A percentile compares a stretch with the other conserved stretches of the same genome.
phyloP scores from a whole-genome alignment of 2,329 filamentous ascomycete genomes.

The Arthrobotrys pseudoclavata region DNA sequence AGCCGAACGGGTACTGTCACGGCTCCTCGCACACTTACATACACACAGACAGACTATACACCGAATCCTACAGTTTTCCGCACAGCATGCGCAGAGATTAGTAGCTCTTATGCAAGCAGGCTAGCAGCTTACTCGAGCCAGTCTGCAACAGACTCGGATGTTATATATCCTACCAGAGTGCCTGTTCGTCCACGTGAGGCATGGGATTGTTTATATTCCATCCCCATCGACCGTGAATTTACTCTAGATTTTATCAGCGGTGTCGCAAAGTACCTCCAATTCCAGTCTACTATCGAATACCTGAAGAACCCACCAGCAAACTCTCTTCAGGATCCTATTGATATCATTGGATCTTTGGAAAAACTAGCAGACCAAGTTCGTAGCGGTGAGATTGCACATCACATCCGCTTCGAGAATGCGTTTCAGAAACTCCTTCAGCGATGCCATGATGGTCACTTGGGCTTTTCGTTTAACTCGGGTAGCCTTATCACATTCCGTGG shows the following conservation, averaged over 20 bases:
- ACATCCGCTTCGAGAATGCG: slow-evolving; percentile 44
- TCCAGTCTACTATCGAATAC: slow-evolving; percentile 52
- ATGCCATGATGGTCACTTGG: slow-evolving; percentile 56
- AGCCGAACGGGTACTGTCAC: slow-evolving; percentile 13
- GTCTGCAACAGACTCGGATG: neutral
- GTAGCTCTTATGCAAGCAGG: slow-evolving; percentile 28
- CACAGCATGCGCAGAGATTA: slow-evolving; percentile 47
- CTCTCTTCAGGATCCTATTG: slow-evolving; percentile 48
- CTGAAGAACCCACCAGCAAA: slow-evolving; percentile 42
- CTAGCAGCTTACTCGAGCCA: slow-evolving; percentile 11
- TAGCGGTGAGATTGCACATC: slow-evolving; percentile 44
- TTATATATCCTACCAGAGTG: slow-evolving; percentile 28
- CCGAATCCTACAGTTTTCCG: slow-evolving; percentile 33
- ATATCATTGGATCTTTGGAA: slow-evolving; percentile 47
- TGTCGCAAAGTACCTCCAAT: slow-evolving; percentile 48
- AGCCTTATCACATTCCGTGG: slow-evolving; percentile 34
- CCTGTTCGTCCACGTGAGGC: slow-evolving; percentile 47
- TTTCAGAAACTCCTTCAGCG: slow-evolving; percentile 44
- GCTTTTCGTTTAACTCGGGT: slow-evolving; percentile 15
- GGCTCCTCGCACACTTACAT: slow-evolving; percentile 10
- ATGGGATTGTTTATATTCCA: slow-evolving; percentile 56
- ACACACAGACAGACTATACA: slow-evolving; percentile 42
- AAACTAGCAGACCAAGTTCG: slow-evolving; percentile 21
- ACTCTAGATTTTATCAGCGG: slow-evolving; percentile 45
- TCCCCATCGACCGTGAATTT: slow-evolving; percentile 40